Percentiles rank a stretch among this genome's conserved stretches.
phyloP scores from a whole-genome alignment of 208 protist species.

The Lotmaria passim region DNA sequence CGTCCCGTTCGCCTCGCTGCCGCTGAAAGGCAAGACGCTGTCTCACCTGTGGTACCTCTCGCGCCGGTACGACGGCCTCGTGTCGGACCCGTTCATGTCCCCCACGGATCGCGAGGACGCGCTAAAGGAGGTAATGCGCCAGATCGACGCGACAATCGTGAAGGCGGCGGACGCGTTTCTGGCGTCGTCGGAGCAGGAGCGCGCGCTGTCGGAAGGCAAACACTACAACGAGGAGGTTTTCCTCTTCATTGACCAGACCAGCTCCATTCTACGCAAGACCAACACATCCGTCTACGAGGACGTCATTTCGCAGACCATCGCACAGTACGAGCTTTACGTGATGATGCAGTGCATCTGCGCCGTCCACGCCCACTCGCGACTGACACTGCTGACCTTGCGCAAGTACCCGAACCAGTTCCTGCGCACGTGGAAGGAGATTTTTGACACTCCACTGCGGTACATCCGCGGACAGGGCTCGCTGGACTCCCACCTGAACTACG shows the following conservation, averaged over 20 bases:
- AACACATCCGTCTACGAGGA: constrained; percentile 79
- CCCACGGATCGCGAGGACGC: constrained; percentile 11
- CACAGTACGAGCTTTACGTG: constrained; percentile 74
- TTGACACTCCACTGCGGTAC: constrained; percentile 69
- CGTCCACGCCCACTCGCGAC: constrained; percentile 64
- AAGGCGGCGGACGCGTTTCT: constrained; percentile 49
- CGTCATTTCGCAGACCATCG: constrained; percentile 82
- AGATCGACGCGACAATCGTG: constrained; percentile 56
- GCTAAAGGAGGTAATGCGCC: constrained; percentile 28
- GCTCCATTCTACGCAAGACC: constrained; percentile 73
- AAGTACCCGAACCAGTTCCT: constrained; percentile 66
- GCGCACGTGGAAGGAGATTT: constrained; percentile 63
- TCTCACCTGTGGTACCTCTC: constrained; percentile 34
- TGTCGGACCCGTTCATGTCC: constrained; percentile 28
- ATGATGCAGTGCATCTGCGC: constrained; percentile 89
- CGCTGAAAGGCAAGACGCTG: constrained; percentile 26
- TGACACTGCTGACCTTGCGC: constrained; percentile 77
- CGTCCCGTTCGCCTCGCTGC: constrained; percentile 46
- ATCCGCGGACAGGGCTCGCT: constrained; percentile 83
- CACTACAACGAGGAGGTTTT: constrained; percentile 64
- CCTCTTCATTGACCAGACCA: constrained; percentile 88
- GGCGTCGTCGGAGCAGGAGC: constrained; percentile 26
- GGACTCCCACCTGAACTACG: constrained; percentile 84
- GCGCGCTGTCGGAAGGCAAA: constrained; percentile 2
- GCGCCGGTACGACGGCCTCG: constrained; percentile 28